These are phyloP conservation scores for Rhynchospora pubera DNA, from an alignment of 176 grass and related monocot genomes.

Conservation along the genomic window DNA sequence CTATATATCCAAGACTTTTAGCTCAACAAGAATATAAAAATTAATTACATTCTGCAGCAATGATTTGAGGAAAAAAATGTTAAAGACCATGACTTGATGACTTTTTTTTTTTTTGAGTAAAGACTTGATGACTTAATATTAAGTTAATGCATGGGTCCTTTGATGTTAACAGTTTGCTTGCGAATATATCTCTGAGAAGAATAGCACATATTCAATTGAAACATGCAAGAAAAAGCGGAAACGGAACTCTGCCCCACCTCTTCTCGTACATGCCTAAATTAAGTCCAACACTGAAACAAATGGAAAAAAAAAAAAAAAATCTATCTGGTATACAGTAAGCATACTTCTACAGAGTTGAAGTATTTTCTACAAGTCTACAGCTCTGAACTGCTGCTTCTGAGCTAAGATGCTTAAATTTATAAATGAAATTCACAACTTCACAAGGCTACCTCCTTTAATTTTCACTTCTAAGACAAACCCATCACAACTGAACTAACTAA, in stretches of 20 bases:
- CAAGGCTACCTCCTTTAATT: background rate
- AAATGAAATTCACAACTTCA: background rate
- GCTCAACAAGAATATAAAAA: background rate
- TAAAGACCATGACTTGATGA: background rate
- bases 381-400: background rate
- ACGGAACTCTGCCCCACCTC: too few relatives aligned
- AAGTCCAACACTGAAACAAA: too few relatives aligned
- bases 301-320: background rate
- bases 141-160: background rate
- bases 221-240: too few relatives aligned
- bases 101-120: background rate
- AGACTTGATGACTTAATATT: background rate
- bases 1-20: background rate
- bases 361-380: too few relatives aligned
- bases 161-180: constrained; percentile 1
- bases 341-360: background rate
- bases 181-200: background rate
- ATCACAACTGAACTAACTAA: background rate
- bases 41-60: background rate
- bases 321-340: background rate
- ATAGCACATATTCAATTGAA: background rate
- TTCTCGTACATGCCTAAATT: background rate
- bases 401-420: background rate
- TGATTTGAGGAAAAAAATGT: background rate
- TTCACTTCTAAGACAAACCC: background rate